Evolutionary conservation across 345 rosid species (phyloP), one percentile per base, ranked within the genome.

Genomic region (Syzygium aromaticum): DNA sequence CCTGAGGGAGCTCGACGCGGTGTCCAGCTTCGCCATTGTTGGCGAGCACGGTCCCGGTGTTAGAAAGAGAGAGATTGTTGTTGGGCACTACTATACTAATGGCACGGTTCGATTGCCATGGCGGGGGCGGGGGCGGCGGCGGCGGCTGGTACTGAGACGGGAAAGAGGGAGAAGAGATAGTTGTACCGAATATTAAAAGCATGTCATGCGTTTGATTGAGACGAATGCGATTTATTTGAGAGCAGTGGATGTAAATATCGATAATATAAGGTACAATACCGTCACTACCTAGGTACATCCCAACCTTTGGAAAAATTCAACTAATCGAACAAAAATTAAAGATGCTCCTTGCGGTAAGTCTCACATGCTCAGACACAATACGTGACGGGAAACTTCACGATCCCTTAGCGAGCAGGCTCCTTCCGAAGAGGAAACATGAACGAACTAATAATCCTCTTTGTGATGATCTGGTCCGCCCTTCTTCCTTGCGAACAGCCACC

Each of bases 401-500:
- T 19, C 56, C 9, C 57, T 19, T 53, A 8, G 27, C 2, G 46
- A 17, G 40, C 78, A 17, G 21, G 46, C 46, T 33, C 25, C 46
- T 67, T 33, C 80, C 2, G 57, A 22, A 61, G 53, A 7, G 27
- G 77, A 54, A 85, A 22, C 40, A 14, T 13, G 51, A 13, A 85
- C 16, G 19, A 57, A 61, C 23, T 46, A 59, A 49, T n/a, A 38
- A 5, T 43, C 77, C 87, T 61, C 33, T 40, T 38, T 53, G 28
- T 10, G 49, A 22, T 52, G 49, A 19, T 86, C 84, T 7, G 30
- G 88, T n/a, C 46, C 87, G 85, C 80, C 89, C 83, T 89, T 91
- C 88, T 91, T 95, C 89, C 86, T 96, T 11, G 93, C 85, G 87
- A 95, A 93, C 52, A 94, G 91, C 90, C 95, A 91, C 84, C 95